Base-by-base conservation (phyloP, 2,329 filamentous ascomycete species). In the Verticillium klebahnii region DNA sequence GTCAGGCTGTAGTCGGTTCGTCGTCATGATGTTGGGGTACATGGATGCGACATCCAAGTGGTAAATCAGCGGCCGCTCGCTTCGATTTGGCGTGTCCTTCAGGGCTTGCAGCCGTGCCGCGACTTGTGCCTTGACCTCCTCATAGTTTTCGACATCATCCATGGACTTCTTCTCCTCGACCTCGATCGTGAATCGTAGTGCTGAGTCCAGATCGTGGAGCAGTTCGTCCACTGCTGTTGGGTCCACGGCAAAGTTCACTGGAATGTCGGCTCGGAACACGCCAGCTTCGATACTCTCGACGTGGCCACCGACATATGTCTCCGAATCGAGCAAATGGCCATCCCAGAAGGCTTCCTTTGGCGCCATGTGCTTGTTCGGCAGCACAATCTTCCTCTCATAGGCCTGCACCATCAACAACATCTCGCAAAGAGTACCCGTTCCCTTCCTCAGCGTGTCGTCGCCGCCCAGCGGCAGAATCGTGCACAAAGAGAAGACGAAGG, bases 21-120 rank as follows among this genome's bases (percentile, higher is more conserved):
- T 99, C 2, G 96, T 99, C 96, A 99, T 99, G 74, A 99, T 99
- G 75, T 99, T 99, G 11, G 95, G 95, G 73, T 99, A 99, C 95
- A 99, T 99, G 63, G 95, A 97, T 19, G 95, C 95, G 62, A 99
- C 96, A 72, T 99, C 95, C 78, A 99, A 81, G 82, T 99, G 95
- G 77, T 99, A 99, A 67, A 99, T 99, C 36, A 96, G 85, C 5
- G 95, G 95, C 54, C 88, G 82, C 74, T 99, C 95, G 68, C 82
- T 87, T 65, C 95, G 85, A 69, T 96, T 93, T 0, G 95, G 94
- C 0, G 89, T 95, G 59, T 88, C 82, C 73, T 91, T 96, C 59
- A 99, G 81, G 65, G 87, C 82, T 59, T 84, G 79, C 37, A 99
- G 78, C 64, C 85, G 86, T 32, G 88, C 85, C 3, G 82, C 78